Percentiles rank a stretch among this genome's conserved stretches.
phyloP scores from a whole-genome alignment of 2,329 filamentous ascomycete species.

The Fusarium sp. region DNA sequence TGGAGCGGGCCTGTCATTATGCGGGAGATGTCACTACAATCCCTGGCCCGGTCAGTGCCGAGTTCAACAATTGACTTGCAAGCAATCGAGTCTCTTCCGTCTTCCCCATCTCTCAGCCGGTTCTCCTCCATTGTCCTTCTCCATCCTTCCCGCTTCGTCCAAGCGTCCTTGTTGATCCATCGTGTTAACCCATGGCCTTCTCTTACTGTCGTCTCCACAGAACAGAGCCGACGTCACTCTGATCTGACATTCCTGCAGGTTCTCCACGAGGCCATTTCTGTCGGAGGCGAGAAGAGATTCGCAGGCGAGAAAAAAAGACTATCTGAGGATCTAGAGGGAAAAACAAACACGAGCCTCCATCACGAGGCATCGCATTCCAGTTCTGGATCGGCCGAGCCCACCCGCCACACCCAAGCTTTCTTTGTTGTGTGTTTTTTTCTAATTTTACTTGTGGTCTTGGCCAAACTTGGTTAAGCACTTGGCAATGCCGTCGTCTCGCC shows the following conservation, averaged over 20 bases:
- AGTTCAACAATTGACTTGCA: slow-evolving; percentile 7
- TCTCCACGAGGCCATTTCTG: slow-evolving; percentile 4
- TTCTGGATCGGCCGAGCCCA: neutral
- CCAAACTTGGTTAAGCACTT: slow-evolving; percentile 29
- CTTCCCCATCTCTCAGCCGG: neutral
- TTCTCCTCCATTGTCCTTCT: neutral
- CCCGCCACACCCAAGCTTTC: slow-evolving; percentile 5
- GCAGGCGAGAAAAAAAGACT: neutral
- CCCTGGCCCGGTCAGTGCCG: slow-evolving; percentile 21
- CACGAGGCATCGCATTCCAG: slow-evolving; percentile 29
- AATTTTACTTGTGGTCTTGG: slow-evolving; percentile 36
- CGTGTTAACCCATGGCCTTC: neutral
- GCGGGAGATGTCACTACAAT: neutral
- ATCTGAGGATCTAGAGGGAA: neutral
- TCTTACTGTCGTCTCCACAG: neutral
- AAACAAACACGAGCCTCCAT: slow-evolving; percentile 25
- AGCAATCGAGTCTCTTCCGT: slow-evolving; percentile 3
- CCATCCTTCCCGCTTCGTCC: slow-evolving; percentile 10
- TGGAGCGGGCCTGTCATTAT: neutral
- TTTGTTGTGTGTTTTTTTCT: slow-evolving; percentile 19
- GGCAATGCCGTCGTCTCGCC: slow-evolving; percentile 4
- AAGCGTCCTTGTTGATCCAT: slow-evolving; percentile 5
- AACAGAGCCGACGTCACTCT: neutral
- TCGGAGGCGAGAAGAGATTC: neutral
- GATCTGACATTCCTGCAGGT: slow-evolving; percentile 10